Evolutionary conservation across 768 basidiomycete genomes (phyloP), one percentile per base, ranked within the genome.

Genomic region (Termitomyces sp.): DNA sequence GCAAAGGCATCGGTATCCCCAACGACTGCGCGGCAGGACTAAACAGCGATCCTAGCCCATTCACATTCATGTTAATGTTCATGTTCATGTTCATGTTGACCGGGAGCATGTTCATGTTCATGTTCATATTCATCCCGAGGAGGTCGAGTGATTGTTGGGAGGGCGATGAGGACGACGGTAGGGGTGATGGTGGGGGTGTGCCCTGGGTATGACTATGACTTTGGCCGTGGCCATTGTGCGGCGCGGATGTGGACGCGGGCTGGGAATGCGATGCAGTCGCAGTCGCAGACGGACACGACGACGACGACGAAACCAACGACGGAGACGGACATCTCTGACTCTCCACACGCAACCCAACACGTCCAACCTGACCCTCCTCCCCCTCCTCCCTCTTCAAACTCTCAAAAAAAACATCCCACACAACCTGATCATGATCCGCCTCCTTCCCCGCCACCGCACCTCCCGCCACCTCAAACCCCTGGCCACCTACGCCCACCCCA

Each of bases 371-470:
- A n/a, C n/a, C n/a, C n/a, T n/a, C 29, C 36, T 36, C 47, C 8
- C 20, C 46, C 41, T 36, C 59, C 41, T 59, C 57, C 44, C 57
- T 13, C 60, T 57, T 61, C 16, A 63, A 24, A 6, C 46, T 51
- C 51, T 63, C 62, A 39, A 63, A 58, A 59, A 63, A 63, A 56
- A 41, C 55, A 46, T 61, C 62, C 62, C 62, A 63, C 34, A 57
- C 54, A 3, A 0, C 37, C 36, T 37, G 55, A 24, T 63, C 62
- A 2, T 26, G 20, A 46, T 56, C 61, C 10, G 16, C 10, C n/a
- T 14, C 16, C 44, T 26, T 14, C 44, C 24, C 12, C 43, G 20
- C 13, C 12, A 34, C 26, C 16, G 16, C 44, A 16, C 13, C n/a
- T n/a, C n/a, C n/a, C n/a, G n/a, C n/a, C n/a, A n/a, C n/a, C n/a